Percentiles rank a stretch among this genome's conserved stretches.
These are phyloP conservation scores for Penicillium parvum DNA, from an alignment of 495 filamentous ascomycete genomes.

Conservation along the genomic window DNA sequence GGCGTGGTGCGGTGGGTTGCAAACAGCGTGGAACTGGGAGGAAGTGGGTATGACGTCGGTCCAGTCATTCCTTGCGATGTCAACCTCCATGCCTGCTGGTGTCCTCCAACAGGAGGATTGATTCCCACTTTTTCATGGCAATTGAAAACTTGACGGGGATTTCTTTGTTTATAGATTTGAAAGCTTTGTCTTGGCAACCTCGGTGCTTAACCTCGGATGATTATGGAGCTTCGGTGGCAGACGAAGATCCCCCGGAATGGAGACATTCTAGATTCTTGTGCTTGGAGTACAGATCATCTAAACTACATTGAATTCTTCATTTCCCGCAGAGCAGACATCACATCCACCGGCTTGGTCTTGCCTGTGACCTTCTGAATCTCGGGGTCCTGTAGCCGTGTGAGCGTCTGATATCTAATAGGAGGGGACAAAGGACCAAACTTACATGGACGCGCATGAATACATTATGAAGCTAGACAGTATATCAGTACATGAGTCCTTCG, in stretches of 20 bases:
- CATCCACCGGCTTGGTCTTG: constrained; percentile 74
- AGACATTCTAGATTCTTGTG: background rate
- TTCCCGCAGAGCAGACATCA: constrained; percentile 81
- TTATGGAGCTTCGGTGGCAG: background rate
- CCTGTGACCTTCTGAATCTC: constrained; percentile 80
- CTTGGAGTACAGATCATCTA: background rate
- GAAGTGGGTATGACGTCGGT: constrained; percentile 32
- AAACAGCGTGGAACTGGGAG: constrained; percentile 5
- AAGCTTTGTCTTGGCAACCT: background rate
- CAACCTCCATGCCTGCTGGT: constrained; percentile 2
- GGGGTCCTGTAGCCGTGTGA: constrained; percentile 57
- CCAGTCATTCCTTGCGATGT: constrained; percentile 5
- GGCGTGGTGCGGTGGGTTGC: constrained; percentile 7
- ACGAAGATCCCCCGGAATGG: constrained; percentile 8
- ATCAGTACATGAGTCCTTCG: constrained; percentile 2
- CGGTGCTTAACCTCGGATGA: background rate
- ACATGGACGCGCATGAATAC: constrained; percentile 92
- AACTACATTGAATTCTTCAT: constrained; percentile 77
- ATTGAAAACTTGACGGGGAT: background rate
- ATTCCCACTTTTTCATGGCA: constrained; percentile 1
- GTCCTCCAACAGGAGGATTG: too few relatives aligned
- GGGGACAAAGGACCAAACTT: constrained; percentile 27
- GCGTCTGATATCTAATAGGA: background rate
- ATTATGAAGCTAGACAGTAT: constrained; percentile 71
- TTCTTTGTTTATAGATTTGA: background rate